Base-by-base conservation (phyloP, 345 rosid genomes). In the Crucihimalaya himalaica region DNA sequence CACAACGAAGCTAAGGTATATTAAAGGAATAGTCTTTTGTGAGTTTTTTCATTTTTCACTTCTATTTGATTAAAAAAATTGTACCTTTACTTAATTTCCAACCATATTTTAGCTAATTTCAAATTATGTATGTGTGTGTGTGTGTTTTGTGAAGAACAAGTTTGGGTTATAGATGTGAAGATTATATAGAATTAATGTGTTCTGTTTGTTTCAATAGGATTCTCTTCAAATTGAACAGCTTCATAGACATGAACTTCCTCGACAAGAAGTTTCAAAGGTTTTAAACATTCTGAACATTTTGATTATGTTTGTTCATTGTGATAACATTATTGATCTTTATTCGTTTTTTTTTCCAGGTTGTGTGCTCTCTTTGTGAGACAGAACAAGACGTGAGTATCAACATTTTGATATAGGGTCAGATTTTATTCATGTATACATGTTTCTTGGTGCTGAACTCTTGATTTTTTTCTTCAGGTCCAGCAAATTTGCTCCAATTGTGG, bases 1-100 rank as follows among this genome's bases (percentile, higher is more conserved):
- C 97, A 94, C 66, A 94, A 89, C 31, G 96, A 91, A 80, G 81
- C 83, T 43, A 94, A 86, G 93, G 98, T 91, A 73, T 18, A 35
- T 23, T 55, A 31, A 63, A 73, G 29, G 40, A 73, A 45, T 43
- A 1, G 25, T 34, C 27, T 32, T 47, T 46, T 31, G 0, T 31
- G 8, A 6, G 8, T 31, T 31, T 35, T 35, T n/a, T 59, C 28
- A 21, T 57, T 43, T 2, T 25, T 52, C 32, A 34, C 40, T 71
- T 71, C 13, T 0, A 10, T 34, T 32, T 47, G 14, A 20, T 14
- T 11, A 13, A 14, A 58, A 19, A 1, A 0, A 23, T 29, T 6
- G 16, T 27, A 16, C 40, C 9, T 35, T 70, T 34, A 12, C 18
- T 76, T 45, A 28, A 67, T 35, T 21, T 10, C 35, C 6, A 35